Conservation (phyloP, 768 basidiomycete genomes). For the Suillus brevipes region DNA sequence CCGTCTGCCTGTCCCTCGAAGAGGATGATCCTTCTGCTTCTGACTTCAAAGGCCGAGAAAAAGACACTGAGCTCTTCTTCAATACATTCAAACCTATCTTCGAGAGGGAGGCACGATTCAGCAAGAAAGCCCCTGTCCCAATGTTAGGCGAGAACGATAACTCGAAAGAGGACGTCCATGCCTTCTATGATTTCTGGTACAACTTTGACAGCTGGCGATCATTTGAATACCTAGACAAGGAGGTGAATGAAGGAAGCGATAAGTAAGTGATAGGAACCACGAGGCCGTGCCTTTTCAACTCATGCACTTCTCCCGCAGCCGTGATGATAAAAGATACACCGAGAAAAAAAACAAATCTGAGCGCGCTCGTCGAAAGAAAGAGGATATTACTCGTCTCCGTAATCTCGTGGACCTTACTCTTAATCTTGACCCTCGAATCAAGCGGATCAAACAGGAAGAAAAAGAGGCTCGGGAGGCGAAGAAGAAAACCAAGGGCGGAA, state of each 20-base stretch:
- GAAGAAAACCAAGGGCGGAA: conserved; percentile 58
- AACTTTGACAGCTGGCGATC: conserved; percentile 98
- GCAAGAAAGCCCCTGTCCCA: conserved; percentile 80
- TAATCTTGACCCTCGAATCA: conserved; percentile 89
- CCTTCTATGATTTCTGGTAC: conserved; percentile 99
- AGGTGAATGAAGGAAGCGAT: conserved; percentile 96
- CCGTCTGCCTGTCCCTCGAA: conserved; percentile 67
- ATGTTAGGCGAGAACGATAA: conserved; percentile 69
- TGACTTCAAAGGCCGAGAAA: conserved; percentile 53
- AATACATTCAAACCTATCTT: conserved; percentile 77
- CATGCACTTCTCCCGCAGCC: conserved; percentile 48
- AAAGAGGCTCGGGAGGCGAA: conserved; percentile 93
- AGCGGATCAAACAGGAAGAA: conserved; percentile 94
- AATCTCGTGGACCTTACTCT: conserved; percentile 85
- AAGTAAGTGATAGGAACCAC: conserved; percentile 50
- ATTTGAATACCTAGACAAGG: conserved; percentile 98
- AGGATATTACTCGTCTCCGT: conserved; percentile 89
- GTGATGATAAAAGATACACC: conserved; percentile 97
- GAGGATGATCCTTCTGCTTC: conserved; percentile 71
- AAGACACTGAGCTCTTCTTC: conserved; percentile 66
- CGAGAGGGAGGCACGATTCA: conserved; percentile 91
- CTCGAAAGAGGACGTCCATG: conserved; percentile 80
- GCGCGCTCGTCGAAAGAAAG: conserved; percentile 94
- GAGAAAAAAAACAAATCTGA: conserved; percentile 99
- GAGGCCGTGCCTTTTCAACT: background rate